phyloP scores from a whole-genome alignment of 108 stramenopile species.

The Discostella pseudostelligera region DNA sequence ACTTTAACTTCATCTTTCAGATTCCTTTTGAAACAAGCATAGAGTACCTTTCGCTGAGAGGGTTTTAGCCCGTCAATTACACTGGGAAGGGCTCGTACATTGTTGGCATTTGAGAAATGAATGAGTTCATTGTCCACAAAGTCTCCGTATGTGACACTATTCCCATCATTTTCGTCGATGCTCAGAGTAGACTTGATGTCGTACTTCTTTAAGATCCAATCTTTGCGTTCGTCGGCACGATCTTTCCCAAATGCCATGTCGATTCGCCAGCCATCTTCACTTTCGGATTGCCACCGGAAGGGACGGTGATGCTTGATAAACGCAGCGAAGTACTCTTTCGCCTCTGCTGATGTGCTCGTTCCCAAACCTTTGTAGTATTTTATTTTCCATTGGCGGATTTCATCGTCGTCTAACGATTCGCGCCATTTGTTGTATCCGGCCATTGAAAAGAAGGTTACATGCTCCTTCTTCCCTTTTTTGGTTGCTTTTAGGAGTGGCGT shows the following conservation, averaged over 20 bases:
- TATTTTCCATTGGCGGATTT: constrained; percentile 64
- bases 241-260: constrained; percentile 88
- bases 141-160: constrained; percentile 66
- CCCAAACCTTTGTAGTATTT: constrained; percentile 98
- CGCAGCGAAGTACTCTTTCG: constrained; percentile 82
- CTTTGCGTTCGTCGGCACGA: constrained; percentile 75
- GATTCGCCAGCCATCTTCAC: constrained; percentile 66
- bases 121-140: constrained; percentile 93
- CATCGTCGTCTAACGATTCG: constrained; percentile 43
- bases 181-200: constrained; percentile 47
- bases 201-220: constrained; percentile 79
- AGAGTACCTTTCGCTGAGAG: constrained; percentile 91
- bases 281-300: constrained; percentile 76
- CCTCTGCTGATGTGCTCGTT: constrained; percentile 88
- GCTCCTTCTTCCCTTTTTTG: constrained; percentile 51
- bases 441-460: constrained; percentile 80
- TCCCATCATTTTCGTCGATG: constrained; percentile 29
- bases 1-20: constrained; percentile 90
- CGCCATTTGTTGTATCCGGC: constrained; percentile 84
- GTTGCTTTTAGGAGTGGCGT: constrained; percentile 90
- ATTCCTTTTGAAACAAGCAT: constrained; percentile 87
- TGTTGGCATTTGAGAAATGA: constrained; percentile 90
- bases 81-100: constrained; percentile 77
- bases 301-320: constrained; percentile 68
- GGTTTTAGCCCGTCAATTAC: constrained; percentile 92